phyloP scores from a whole-genome alignment of 2,329 filamentous ascomycete genomes.

The Diaporthe citrichinensis region DNA sequence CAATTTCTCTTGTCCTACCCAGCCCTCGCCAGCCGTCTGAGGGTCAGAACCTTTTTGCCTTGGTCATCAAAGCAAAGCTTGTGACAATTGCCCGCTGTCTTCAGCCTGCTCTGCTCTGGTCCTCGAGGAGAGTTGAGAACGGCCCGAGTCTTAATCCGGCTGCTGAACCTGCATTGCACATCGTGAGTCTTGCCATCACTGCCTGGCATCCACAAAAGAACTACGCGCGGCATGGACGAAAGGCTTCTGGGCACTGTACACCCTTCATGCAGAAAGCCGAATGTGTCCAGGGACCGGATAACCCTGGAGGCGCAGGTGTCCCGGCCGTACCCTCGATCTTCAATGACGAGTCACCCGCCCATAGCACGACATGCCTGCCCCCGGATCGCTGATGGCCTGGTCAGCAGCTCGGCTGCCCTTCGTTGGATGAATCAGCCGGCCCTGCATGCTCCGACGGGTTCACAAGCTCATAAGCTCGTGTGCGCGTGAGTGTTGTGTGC shows the following conservation, averaged over 20 bases:
- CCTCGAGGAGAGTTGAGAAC: background rate
- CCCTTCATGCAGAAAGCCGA: slow-evolving; percentile 9
- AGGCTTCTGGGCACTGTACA: slow-evolving; percentile 13
- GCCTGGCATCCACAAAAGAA: background rate
- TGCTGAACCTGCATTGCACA: background rate
- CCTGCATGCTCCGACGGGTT: slow-evolving; percentile 22
- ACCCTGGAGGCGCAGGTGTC: background rate
- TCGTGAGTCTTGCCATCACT: background rate
- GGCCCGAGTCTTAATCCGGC: slow-evolving; percentile 5
- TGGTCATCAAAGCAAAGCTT: slow-evolving; percentile 22
- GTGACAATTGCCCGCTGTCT: slow-evolving; percentile 16
- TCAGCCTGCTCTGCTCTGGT: slow-evolving; percentile 10
- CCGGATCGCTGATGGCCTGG: background rate
- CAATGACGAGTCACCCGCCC: slow-evolving; percentile 20
- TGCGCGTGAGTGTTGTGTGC: background rate
- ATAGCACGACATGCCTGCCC: background rate
- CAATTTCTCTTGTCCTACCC: slow-evolving; percentile 30
- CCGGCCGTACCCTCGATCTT: slow-evolving; percentile 12
- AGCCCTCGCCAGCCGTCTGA: slow-evolving; percentile 31
- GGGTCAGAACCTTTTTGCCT: background rate
- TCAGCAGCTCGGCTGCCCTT: background rate
- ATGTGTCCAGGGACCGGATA: background rate
- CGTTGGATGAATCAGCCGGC: background rate
- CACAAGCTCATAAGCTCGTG: slow-evolving; percentile 12
- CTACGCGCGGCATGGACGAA: background rate